Evolutionary conservation across 345 rosid genomes (phyloP).

Genomic region (Leavenworthia alabamica): DNA sequence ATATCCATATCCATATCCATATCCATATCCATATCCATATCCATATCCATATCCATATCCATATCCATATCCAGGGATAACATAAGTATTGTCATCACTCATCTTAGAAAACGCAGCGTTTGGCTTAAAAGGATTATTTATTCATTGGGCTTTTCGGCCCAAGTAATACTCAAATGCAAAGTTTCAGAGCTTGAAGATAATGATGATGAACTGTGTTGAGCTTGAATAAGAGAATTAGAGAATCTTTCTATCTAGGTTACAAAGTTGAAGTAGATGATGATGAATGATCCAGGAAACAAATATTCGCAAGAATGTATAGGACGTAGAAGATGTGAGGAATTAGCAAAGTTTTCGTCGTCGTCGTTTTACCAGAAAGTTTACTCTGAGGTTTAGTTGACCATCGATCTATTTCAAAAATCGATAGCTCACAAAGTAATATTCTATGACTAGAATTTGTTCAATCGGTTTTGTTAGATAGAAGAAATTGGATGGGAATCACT

Average conservation of each 20-base stretch:
- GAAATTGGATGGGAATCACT: constrained; percentile 83
- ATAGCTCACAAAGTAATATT: no score
- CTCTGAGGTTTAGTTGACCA: constrained; percentile 50
- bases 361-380: constrained; percentile 49
- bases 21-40: no score
- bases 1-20: no score
- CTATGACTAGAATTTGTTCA: not conserved
- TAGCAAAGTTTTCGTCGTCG: constrained; percentile 49
- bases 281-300: not conserved
- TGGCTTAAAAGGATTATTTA: no score
- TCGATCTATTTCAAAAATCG: not conserved
- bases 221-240: not conserved
- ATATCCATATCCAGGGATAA: no score
- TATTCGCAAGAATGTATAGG: constrained; percentile 26
- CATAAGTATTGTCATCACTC: no score
- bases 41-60: no score
- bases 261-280: not conserved
- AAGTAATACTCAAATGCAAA: no score
- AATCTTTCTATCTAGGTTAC: not conserved
- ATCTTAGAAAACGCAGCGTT: no score
- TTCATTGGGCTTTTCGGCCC: no score
- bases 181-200: constrained; percentile 3
- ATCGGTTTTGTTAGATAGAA: constrained; percentile 46
- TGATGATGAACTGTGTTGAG: not conserved
- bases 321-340: constrained; percentile 37